A percentile compares a stretch with the other conserved stretches of the same genome.
Evolutionary conservation across 371 early-diverging fungal species (phyloP).

Genomic region (Rhizomucor pusillus): DNA sequence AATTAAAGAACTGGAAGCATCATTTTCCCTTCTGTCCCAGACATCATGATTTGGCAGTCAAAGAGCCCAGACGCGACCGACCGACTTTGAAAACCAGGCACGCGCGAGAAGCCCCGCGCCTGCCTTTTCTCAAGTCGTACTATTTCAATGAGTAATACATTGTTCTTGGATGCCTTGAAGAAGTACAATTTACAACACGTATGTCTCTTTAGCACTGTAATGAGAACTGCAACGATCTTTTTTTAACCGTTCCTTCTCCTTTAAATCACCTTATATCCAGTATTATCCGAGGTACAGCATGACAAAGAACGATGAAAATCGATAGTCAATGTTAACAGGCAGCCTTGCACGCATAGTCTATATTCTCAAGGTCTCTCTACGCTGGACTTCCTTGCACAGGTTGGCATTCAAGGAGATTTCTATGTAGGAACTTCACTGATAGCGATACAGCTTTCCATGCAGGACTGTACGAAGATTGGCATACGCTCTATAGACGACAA

Average conservation of each 20-base stretch:
- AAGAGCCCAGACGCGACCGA: too few relatives aligned
- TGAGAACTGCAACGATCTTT: background rate
- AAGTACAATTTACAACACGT: conserved; percentile 22
- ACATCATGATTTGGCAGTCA: too few relatives aligned
- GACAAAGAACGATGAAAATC: background rate
- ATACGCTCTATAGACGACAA: conserved; percentile 30
- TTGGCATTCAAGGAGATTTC: background rate
- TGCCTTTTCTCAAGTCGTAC: too few relatives aligned
- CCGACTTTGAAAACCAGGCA: background rate
- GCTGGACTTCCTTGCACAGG: conserved; percentile 17
- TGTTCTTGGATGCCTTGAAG: conserved; percentile 17
- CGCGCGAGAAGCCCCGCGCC: background rate
- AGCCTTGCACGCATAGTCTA: conserved; percentile 4
- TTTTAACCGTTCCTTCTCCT: background rate
- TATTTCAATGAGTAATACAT: conserved; percentile 13
- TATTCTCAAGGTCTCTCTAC: conserved; percentile 17
- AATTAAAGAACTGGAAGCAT: too few relatives aligned
- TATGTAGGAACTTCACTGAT: background rate
- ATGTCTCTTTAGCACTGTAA: background rate
- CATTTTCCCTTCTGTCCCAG: too few relatives aligned
- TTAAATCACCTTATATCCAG: conserved; percentile 3
- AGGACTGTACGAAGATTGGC: conserved; percentile 26
- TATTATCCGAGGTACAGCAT: conserved; percentile 21
- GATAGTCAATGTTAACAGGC: background rate
- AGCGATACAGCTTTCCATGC: conserved; percentile 18